Evolutionary conservation across 1,284 basidiomycete species (phyloP), one percentile per base, ranked within the genome.

Genomic region (Austroboletus niveus): DNA sequence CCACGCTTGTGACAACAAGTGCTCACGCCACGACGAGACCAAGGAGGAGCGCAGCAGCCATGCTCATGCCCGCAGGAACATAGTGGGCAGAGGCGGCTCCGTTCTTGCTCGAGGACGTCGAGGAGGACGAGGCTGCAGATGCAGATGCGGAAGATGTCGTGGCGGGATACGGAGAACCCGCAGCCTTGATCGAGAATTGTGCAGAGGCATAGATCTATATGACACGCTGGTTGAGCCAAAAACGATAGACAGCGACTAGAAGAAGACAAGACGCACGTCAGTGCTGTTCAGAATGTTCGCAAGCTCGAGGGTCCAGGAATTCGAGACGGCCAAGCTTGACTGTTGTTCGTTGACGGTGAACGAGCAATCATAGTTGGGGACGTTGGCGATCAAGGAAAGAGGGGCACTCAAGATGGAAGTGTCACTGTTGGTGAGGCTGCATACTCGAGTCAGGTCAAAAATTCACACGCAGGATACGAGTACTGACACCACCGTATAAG

Each of bases 101-200:
- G 6, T 59, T 56, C 34, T 53, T 52, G 47, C 31, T 39, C 22
- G 35, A 0, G 0, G 59, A 51, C 1, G 69, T 60, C 42, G 66
- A 51, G 15, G 72, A 60, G 7, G 56, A 57, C 30, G 54, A 51
- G 41, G 42, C 60, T 36, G 49, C 62, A 47, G 42, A 35, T 3
- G 64, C 52, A 3, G 63, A 50, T 40, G 57, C 54, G 39, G 75
- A 69, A 15, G 75, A 66, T 2, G 58, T 2, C 14, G 58, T 41
- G 4, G 74, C 57, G 17, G 88, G 85, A 69, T 87, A 92, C 8
- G 75, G 10, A 12, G 88, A 76, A 47, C 81, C 82, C 39, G 72
- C 59, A 12, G 84, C 61, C 65, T 86, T 85, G 71, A 92, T 80
- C 65, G 85, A 81, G 69, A 91, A 91, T 15, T 10, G 70, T 61